phyloP scores from a whole-genome alignment of 2,329 filamentous ascomycete genomes.

The Aquanectria penicillioides region DNA sequence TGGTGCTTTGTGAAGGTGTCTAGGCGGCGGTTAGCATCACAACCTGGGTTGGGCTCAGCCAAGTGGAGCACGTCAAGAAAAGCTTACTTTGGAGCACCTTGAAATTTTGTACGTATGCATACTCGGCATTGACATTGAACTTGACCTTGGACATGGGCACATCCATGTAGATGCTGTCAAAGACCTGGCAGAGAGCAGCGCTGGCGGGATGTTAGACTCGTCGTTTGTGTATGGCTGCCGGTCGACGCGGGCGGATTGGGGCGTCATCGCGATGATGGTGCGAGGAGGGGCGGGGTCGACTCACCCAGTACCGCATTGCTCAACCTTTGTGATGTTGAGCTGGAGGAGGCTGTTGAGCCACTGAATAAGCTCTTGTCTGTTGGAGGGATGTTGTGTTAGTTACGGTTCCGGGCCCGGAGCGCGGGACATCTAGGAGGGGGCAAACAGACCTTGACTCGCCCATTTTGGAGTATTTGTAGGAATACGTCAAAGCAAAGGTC shows the following conservation, averaged over 20 bases:
- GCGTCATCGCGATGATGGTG: constrained; percentile 29
- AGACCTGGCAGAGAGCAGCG: constrained; percentile 95
- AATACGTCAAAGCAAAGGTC: constrained; percentile 19
- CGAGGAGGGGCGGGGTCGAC: constrained; percentile 48
- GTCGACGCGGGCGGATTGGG: constrained; percentile 24
- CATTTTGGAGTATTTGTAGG: constrained; percentile 50
- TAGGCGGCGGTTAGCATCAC: constrained; percentile 46
- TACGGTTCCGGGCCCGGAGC: neutral
- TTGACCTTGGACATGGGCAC: constrained; percentile 96
- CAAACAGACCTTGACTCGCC: constrained; percentile 58
- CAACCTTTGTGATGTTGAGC: constrained; percentile 97
- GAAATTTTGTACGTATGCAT: constrained; percentile 98
- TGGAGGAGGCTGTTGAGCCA: constrained; percentile 99
- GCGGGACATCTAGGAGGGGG: constrained; percentile 14
- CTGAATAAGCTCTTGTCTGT: constrained; percentile 92
- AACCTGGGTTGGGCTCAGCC: neutral
- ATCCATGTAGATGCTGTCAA: constrained; percentile 97
- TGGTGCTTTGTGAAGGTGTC: constrained; percentile 87
- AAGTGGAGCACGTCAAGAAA: neutral
- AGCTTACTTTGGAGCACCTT: constrained; percentile 92
- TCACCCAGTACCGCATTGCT: constrained; percentile 98
- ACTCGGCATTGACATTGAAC: constrained; percentile 98
- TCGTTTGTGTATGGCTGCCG: constrained; percentile 20
- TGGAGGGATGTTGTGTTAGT: constrained; percentile 18
- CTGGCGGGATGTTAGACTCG: constrained; percentile 56